Evolutionary conservation across 768 basidiomycete species (phyloP), one percentile per base, ranked within the genome.

Genomic region (Tylopilus balloui): DNA sequence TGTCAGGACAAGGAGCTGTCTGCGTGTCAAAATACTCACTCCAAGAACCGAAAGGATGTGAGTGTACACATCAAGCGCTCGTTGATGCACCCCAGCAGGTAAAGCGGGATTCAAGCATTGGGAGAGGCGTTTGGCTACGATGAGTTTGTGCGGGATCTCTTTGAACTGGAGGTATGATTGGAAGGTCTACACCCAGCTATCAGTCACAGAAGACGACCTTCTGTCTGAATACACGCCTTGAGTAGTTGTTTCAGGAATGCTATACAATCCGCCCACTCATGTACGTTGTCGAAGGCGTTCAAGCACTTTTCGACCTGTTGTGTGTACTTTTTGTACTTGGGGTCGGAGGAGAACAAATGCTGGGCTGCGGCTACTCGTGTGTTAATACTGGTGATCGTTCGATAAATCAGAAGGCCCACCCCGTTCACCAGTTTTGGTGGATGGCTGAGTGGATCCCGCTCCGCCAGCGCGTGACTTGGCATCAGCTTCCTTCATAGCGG

Each of bases 201-300:
- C 37, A 45, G 39, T 7, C 14, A 44, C 11, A 25, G 13, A 45
- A 38, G 24, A 20, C 1, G 14, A 28, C 37, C 14, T 37, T 35
- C 27, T 4, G 28, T 29, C 42, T 27, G 27, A 25, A 20, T 35
- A 55, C 67, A 37, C 59, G 90, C 92, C 78, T 96, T 96, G 51
- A 95, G 79, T 52, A 96, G 69, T 57, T 93, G 88, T 64, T 94
- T 94, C 67, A 99, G 69, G 71, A 98, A 99, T 34, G 94, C 86
- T 63, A 96, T 98, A 67, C 93, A 98, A 72, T 99, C 96, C 51
- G 96, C 94, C 96, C 96, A 99, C 72, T 99, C 96, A 49, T 95
- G 91, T 50, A 96, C 92, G 61, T 83, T 90, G 62, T 96, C 93
- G 62, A 99, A 98, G 2, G 92, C 85, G 53, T 84, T 86, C 40